Evolutionary conservation across 1,284 basidiomycete species (phyloP).

Genomic region (Ganoderma lucidum): DNA sequence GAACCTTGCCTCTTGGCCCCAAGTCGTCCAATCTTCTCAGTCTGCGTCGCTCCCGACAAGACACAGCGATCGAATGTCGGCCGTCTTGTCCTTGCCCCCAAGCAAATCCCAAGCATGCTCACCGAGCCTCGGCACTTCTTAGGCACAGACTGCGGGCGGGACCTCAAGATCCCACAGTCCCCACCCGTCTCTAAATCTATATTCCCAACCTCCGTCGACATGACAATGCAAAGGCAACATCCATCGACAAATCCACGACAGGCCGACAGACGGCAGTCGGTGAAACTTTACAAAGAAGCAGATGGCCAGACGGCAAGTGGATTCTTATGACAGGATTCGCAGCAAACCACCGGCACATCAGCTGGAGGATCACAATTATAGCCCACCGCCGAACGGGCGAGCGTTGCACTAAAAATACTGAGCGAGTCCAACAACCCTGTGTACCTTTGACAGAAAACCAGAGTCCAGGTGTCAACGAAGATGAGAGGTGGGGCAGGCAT

Average conservation of each 20-base stretch:
- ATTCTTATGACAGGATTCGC: background rate
- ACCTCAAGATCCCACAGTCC: background rate
- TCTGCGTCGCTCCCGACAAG: background rate
- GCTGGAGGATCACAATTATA: conserved; percentile 2
- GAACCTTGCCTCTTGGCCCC: background rate
- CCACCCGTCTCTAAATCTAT: background rate
- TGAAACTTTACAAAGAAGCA: background rate
- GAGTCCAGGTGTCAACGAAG: background rate
- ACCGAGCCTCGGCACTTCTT: background rate
- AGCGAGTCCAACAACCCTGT: background rate
- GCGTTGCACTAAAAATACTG: conserved; percentile 10
- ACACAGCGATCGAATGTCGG: background rate
- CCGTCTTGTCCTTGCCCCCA: background rate
- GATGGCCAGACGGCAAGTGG: conserved; percentile 8
- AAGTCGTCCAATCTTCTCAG: background rate
- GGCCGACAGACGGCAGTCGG: background rate
- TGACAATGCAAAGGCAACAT: conserved; percentile 13
- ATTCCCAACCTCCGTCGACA: conserved; percentile 14
- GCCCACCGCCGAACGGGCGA: background rate
- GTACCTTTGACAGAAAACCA: background rate
- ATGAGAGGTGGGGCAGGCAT: conserved; percentile 1
- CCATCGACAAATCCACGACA: background rate
- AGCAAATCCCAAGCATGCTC: background rate
- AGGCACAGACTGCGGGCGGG: conserved; percentile 1
- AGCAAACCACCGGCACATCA: background rate